Evolutionary conservation across 1,139 yeast genomes (phyloP), one percentile per base, ranked within the genome.

Genomic region (Diutina neorugosa): DNA sequence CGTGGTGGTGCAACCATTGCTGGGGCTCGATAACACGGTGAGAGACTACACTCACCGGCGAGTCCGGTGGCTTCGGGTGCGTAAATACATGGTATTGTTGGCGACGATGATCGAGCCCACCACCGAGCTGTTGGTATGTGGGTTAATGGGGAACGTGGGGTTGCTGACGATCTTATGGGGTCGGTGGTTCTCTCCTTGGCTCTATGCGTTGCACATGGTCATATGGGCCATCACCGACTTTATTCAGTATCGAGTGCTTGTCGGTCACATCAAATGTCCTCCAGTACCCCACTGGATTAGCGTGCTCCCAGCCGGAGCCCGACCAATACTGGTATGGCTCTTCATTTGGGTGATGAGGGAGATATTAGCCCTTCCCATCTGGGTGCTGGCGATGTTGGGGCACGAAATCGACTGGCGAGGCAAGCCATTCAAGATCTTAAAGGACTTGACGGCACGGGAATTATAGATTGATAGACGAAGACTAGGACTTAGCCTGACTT

Each of bases 51-150:
- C 82, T 54, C 67, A 74, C 52, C 71, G 96, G 55, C 70, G 96
- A 53, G 81, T 85, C 34, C 71, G 97, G 53, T 89, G 97, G 97
- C 69, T 89, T 18, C 73, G 96, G 51, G 96, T 89, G n/a, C 72
- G 97, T 31, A 85, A 86, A 62, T 88, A 86, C 64, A 88, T 89
- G 96, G 96, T 89, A 2, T 69, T 84, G 37, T 82, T 82, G 41
- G 96, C 96, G 1, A 89, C 97, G 0, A 66, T 89, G 53, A 70
- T 87, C 27, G 97, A 89, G 62, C 96, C 97, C 7, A 79, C 93
- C 6, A 89, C 96, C 0, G 97, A 89, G 64, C 78, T 86, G 52
- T 60, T 89, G 2, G 66, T 88, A 1, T 77, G 84, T 60, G 94
- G 94, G 0, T 47, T 78, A 0, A 78, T 76, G 65, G 96, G 96